Evolutionary conservation across 768 basidiomycete genomes (phyloP).

Genomic region (Amyloporia xantha): DNA sequence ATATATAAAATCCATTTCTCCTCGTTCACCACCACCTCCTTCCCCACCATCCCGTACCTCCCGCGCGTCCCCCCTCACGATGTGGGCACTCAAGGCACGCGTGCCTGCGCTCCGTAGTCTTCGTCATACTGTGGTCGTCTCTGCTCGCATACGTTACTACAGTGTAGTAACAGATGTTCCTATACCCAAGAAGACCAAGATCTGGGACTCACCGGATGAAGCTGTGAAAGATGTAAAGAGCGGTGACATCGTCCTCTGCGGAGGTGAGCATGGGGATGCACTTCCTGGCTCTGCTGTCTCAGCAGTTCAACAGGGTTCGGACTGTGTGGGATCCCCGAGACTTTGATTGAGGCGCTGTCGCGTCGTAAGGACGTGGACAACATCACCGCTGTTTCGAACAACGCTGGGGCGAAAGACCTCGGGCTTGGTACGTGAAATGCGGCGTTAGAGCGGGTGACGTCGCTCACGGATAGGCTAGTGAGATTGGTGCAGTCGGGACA

Average conservation of each 20-base stretch:
- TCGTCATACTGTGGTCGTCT: slow-evolving; percentile 13
- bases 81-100: slow-evolving; percentile 15
- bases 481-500: slow-evolving; percentile 66
- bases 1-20: not conserved
- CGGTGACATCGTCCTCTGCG: slow-evolving; percentile 69
- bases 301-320: slow-evolving; percentile 59
- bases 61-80: slow-evolving; percentile 3
- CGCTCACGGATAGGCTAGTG: slow-evolving; percentile 33
- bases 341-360: slow-evolving; percentile 69
- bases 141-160: slow-evolving; percentile 19
- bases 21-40: not conserved
- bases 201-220: slow-evolving; percentile 73
- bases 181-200: slow-evolving; percentile 40
- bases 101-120: slow-evolving; percentile 11
- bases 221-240: slow-evolving; percentile 79
- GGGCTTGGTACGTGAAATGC: slow-evolving; percentile 49
- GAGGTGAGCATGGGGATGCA: slow-evolving; percentile 58
- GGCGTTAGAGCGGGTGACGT: not conserved
- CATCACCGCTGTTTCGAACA: slow-evolving; percentile 81
- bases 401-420: slow-evolving; percentile 62
- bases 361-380: slow-evolving; percentile 63
- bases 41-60: slow-evolving; percentile 7
- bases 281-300: not conserved
- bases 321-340: slow-evolving; percentile 84
- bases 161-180: slow-evolving; percentile 23